These are phyloP conservation scores for Acarospora socialis DNA, from an alignment of 2,329 filamentous ascomycete species.

Conservation along the genomic window DNA sequence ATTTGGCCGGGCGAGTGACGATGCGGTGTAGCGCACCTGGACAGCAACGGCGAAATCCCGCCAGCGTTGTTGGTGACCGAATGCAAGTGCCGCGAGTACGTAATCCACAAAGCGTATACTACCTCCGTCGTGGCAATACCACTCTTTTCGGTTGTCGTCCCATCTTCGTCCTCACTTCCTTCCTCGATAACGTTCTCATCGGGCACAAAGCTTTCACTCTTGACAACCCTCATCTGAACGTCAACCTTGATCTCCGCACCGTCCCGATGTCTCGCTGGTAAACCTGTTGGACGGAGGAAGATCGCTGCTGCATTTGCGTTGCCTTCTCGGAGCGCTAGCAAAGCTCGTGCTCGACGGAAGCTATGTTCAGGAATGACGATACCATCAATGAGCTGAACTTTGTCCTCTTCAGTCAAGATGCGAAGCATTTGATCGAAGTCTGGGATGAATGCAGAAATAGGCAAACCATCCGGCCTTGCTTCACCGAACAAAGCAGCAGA, in stretches of 20 bases:
- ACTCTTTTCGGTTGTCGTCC: conserved; percentile 19
- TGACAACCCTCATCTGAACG: conserved; percentile 90
- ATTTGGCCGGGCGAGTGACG: conserved; percentile 67
- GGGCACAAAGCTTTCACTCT: conserved; percentile 58
- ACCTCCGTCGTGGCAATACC: conserved; percentile 52
- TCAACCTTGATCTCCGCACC: conserved; percentile 87
- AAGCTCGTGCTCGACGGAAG: conserved; percentile 75
- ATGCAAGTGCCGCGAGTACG: conserved; percentile 86
- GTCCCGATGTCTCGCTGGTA: conserved; percentile 77
- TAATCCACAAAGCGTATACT: conserved; percentile 93
- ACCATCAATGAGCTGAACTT: conserved; percentile 72
- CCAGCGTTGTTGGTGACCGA: conserved; percentile 49
- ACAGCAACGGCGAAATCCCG: conserved; percentile 48
- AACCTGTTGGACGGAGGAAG: conserved; percentile 70
- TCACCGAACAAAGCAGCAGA: conserved; percentile 85
- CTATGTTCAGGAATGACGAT: conserved; percentile 94
- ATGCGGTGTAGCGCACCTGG: conserved; percentile 54
- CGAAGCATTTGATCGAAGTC: conserved; percentile 72
- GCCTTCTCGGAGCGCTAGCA: conserved; percentile 71
- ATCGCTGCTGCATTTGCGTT: conserved; percentile 58
- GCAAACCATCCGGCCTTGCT: conserved; percentile 64
- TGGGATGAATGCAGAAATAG: conserved; percentile 69
- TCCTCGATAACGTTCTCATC: conserved; percentile 53
- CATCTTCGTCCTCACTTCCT: conserved; percentile 36
- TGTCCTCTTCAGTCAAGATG: conserved; percentile 74